A percentile compares a stretch with the other conserved stretches of the same genome.
These are phyloP conservation scores for Gilbertella persicaria DNA, from an alignment of 371 early-diverging fungal genomes.

Conservation along the genomic window DNA sequence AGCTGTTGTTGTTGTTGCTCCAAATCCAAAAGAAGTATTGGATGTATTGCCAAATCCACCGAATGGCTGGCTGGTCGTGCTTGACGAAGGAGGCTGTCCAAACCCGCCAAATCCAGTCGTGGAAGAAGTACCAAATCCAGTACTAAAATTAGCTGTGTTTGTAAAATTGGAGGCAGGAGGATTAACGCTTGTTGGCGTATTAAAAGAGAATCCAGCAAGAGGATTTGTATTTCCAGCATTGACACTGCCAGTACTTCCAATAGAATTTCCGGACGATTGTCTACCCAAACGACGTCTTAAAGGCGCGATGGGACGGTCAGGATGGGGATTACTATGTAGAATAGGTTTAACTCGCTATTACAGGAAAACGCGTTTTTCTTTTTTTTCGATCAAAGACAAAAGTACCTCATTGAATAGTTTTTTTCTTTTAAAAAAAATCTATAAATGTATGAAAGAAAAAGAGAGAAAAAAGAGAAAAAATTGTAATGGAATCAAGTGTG, in stretches of 20 bases:
- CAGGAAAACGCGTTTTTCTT: too few relatives aligned
- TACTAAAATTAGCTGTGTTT: slow-evolving; percentile 3
- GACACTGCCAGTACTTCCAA: slow-evolving; percentile 17
- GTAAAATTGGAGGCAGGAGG: neutral
- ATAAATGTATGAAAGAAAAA: too few relatives aligned
- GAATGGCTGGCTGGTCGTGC: neutral
- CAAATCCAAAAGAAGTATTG: neutral
- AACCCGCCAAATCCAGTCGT: slow-evolving; percentile 5
- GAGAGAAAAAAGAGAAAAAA: too few relatives aligned
- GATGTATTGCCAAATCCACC: slow-evolving; percentile 2
- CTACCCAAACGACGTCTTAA: slow-evolving; percentile 21
- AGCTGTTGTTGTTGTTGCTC: neutral
- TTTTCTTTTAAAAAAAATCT: too few relatives aligned
- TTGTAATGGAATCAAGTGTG: too few relatives aligned
- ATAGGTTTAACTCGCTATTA: too few relatives aligned
- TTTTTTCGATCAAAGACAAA: too few relatives aligned
- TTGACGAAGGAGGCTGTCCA: neutral
- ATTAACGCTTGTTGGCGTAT: slow-evolving; percentile 1
- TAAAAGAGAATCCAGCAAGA: slow-evolving; percentile 14
- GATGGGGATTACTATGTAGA: neutral
- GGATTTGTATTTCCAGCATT: slow-evolving; percentile 3
- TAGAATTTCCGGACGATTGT: slow-evolving; percentile 15
- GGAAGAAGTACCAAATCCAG: slow-evolving; percentile 3
- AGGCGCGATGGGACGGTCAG: slow-evolving; percentile 16
- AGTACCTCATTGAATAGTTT: too few relatives aligned